These are phyloP conservation scores for Colletotrichum costaricense DNA, from an alignment of 2,329 filamentous ascomycete genomes.

Conservation along the genomic window DNA sequence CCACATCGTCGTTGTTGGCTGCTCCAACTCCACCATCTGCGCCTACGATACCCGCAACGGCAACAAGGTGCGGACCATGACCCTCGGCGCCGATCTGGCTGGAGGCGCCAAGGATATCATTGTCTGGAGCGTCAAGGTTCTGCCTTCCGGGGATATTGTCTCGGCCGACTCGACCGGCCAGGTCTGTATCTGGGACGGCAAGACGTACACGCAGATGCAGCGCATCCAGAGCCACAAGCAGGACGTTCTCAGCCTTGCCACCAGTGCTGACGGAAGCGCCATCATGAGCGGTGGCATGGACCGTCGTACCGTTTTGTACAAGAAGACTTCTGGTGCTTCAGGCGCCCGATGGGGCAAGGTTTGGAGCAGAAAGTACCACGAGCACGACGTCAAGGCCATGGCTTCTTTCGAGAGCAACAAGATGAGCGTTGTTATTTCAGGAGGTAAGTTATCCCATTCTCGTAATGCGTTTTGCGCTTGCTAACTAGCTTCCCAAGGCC, in stretches of 20 bases:
- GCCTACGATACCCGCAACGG: slow-evolving; percentile 88
- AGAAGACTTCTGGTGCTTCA: slow-evolving; percentile 66
- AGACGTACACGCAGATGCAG: slow-evolving; percentile 89
- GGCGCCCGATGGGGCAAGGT: slow-evolving; percentile 83
- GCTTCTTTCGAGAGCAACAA: slow-evolving; percentile 86
- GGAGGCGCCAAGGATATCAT: slow-evolving; percentile 87
- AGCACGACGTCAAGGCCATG: slow-evolving; percentile 95
- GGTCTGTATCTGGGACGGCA: slow-evolving; percentile 92
- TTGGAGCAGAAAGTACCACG: slow-evolving; percentile 88
- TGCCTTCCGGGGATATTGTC: slow-evolving; percentile 89
- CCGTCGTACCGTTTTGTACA: slow-evolving; percentile 85
- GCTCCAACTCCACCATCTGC: slow-evolving; percentile 95
- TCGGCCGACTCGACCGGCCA: slow-evolving; percentile 96
- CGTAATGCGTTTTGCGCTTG: neutral
- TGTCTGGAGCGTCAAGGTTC: slow-evolving; percentile 92
- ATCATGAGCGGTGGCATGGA: slow-evolving; percentile 95
- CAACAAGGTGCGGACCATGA: slow-evolving; percentile 82
- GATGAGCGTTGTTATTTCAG: slow-evolving; percentile 89
- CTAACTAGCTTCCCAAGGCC: slow-evolving; percentile 62
- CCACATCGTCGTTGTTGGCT: slow-evolving; percentile 86
- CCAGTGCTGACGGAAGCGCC: slow-evolving; percentile 81
- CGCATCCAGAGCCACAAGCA: slow-evolving; percentile 88
- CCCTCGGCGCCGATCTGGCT: slow-evolving; percentile 80
- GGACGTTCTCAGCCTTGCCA: slow-evolving; percentile 89
- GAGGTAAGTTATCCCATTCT: slow-evolving; percentile 71